phyloP scores from a whole-genome alignment of 2,329 filamentous ascomycete genomes.

The Aureobasidium leucospermi region DNA sequence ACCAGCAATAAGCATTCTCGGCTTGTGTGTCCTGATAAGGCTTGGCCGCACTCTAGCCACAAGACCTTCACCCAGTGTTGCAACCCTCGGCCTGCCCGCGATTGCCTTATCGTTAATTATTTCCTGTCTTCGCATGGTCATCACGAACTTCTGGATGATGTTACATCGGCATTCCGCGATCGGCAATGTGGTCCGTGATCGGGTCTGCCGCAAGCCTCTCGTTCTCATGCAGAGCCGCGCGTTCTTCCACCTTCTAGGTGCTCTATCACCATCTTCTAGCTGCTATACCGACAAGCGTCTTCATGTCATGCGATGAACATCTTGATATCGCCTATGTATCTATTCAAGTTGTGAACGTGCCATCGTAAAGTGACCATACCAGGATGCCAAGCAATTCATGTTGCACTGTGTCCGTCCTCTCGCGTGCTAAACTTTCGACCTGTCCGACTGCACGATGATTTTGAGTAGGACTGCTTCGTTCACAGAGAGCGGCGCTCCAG shows the following conservation, averaged over 20 bases:
- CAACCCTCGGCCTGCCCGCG: not conserved
- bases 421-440: no score
- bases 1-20: not conserved
- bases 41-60: not conserved
- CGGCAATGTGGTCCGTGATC: not conserved
- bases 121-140: not conserved
- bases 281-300: not conserved
- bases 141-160: not conserved
- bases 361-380: not conserved
- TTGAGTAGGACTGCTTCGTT: no score
- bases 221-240: not conserved
- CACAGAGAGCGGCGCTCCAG: no score
- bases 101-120: not conserved
- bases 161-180: conserved; percentile 8
- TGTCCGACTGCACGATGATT: no score
- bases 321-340: not conserved
- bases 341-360: no score
- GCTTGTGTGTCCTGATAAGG: not conserved
- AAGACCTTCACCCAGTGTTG: not conserved
- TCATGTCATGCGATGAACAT: not conserved
- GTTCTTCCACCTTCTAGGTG: not conserved
- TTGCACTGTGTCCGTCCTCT: not conserved
- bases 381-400: not conserved
- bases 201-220: not conserved
- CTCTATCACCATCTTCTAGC: not conserved